phyloP scores from a whole-genome alignment of 2,329 filamentous ascomycete species.

The Monosporascus sp. region DNA sequence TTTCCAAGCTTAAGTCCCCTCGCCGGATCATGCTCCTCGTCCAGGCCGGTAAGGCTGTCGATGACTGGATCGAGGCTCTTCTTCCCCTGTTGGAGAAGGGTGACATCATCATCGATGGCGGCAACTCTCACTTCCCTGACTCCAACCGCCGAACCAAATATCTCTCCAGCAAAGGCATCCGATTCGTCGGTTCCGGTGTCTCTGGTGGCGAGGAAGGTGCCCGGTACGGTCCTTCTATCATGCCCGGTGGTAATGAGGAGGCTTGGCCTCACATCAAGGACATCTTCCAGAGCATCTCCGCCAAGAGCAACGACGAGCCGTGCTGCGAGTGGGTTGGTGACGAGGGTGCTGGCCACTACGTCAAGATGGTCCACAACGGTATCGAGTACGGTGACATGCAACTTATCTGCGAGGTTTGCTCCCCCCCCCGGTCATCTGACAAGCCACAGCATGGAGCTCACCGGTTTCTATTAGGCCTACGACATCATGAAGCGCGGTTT shows the following conservation, averaged over 20 bases:
- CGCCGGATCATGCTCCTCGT: conserved; percentile 98
- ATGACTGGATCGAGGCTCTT: conserved; percentile 97
- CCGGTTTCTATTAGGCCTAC: conserved; percentile 64
- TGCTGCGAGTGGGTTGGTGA: conserved; percentile 99
- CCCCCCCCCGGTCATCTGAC: not conserved
- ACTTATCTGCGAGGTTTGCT: conserved; percentile 89
- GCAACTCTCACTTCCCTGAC: conserved; percentile 99
- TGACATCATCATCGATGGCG: conserved; percentile 99
- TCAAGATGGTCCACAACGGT: conserved; percentile 99
- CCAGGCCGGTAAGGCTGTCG: conserved; percentile 95
- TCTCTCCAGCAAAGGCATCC: conserved; percentile 79
- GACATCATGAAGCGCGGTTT: conserved; percentile 99
- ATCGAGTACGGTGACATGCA: conserved; percentile 99
- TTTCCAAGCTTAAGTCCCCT: conserved; percentile 93
- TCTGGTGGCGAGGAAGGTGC: conserved; percentile 99
- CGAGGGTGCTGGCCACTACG: conserved; percentile 98
- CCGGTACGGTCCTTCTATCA: conserved; percentile 92
- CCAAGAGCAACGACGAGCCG: conserved; percentile 94
- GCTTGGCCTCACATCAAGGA: conserved; percentile 99
- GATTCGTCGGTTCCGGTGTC: conserved; percentile 94
- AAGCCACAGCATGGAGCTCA: conserved; percentile 5
- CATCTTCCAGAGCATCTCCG: conserved; percentile 94
- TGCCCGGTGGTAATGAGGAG: conserved; percentile 98
- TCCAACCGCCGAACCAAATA: conserved; percentile 96
- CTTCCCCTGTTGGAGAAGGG: conserved; percentile 76